Conservation (phyloP, 306 rosid species). For the Oxytropis ochrocephala region DNA sequence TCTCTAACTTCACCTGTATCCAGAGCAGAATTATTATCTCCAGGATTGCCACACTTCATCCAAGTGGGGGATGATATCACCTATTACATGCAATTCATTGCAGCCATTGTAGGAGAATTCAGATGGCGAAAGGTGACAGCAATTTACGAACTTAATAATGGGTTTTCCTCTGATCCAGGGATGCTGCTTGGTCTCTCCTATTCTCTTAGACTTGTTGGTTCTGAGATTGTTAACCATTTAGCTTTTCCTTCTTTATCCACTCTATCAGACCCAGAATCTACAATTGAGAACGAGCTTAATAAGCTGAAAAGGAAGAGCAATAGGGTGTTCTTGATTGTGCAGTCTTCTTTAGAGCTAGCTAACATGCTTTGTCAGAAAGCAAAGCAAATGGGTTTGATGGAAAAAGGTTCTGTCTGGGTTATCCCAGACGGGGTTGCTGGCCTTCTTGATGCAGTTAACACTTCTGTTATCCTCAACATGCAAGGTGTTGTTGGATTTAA, state of each 20-base stretch:
- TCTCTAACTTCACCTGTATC: conserved; percentile 36
- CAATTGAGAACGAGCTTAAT: conserved; percentile 34
- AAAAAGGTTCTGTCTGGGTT: conserved; percentile 51
- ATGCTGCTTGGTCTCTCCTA: conserved; percentile 31
- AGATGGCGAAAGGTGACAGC: conserved; percentile 46
- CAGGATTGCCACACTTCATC: conserved; percentile 21
- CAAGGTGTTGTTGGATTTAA: conserved; percentile 54
- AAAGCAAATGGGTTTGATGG: conserved; percentile 51
- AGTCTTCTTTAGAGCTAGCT: conserved; percentile 39
- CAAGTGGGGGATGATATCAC: conserved; percentile 40
- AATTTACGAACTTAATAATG: conserved; percentile 29
- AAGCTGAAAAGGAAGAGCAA: conserved; percentile 32
- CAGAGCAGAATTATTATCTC: conserved; percentile 1
- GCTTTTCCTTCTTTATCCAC: conserved; percentile 36
- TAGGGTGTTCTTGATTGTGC: conserved; percentile 45
- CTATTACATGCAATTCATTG: conserved; percentile 39
- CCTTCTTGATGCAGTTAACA: conserved; percentile 39
- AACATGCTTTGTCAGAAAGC: conserved; percentile 36
- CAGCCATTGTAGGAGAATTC: conserved; percentile 43
- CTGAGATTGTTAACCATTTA: conserved; percentile 33
- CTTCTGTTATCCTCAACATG: conserved; percentile 40
- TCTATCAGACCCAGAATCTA: conserved; percentile 19
- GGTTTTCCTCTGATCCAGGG: conserved; percentile 13
- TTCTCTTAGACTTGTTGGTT: conserved; percentile 35
- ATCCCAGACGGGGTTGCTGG: conserved; percentile 43